These are phyloP conservation scores for Nakazawaea laoshanensis DNA, from an alignment of 805 yeast genomes.

Conservation along the genomic window DNA sequence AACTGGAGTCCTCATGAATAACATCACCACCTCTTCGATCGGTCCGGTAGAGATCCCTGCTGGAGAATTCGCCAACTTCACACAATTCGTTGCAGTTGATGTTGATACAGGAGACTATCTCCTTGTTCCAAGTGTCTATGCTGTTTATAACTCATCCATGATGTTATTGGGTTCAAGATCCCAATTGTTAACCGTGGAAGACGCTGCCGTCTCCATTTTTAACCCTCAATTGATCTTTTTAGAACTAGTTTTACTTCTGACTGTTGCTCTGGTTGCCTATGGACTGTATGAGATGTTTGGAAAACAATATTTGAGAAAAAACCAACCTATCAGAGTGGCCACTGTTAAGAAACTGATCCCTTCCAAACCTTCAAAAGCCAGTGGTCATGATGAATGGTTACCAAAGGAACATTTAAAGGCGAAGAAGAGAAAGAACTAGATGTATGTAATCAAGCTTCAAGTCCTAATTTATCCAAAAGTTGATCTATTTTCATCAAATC, in stretches of 20 bases:
- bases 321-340: slow-evolving; percentile 22
- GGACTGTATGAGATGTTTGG: slow-evolving; percentile 35
- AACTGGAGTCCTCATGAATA: slow-evolving; percentile 42
- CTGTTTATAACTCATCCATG: slow-evolving; percentile 39
- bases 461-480: slow-evolving; percentile 26
- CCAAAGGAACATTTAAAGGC: slow-evolving; percentile 43
- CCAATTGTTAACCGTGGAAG: slow-evolving; percentile 50
- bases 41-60: slow-evolving; percentile 50
- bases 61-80: slow-evolving; percentile 40
- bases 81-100: slow-evolving; percentile 52
- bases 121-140: slow-evolving; percentile 51
- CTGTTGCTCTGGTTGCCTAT: slow-evolving; percentile 44
- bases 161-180: slow-evolving; percentile 50
- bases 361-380: slow-evolving; percentile 19
- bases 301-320: slow-evolving; percentile 31
- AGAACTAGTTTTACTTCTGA: slow-evolving; percentile 41
- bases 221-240: slow-evolving; percentile 66
- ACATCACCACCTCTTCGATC: slow-evolving; percentile 55
- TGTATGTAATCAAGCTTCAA: slow-evolving; percentile 34
- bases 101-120: slow-evolving; percentile 49
- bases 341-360: slow-evolving; percentile 19
- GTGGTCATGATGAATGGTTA: slow-evolving; percentile 45
- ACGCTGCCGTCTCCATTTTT: slow-evolving; percentile 59
- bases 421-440: slow-evolving; percentile 17
- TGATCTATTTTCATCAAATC: slow-evolving; percentile 32